phyloP scores from a whole-genome alignment of 2,329 filamentous ascomycete species.

The Aspergillus alliaceus region DNA sequence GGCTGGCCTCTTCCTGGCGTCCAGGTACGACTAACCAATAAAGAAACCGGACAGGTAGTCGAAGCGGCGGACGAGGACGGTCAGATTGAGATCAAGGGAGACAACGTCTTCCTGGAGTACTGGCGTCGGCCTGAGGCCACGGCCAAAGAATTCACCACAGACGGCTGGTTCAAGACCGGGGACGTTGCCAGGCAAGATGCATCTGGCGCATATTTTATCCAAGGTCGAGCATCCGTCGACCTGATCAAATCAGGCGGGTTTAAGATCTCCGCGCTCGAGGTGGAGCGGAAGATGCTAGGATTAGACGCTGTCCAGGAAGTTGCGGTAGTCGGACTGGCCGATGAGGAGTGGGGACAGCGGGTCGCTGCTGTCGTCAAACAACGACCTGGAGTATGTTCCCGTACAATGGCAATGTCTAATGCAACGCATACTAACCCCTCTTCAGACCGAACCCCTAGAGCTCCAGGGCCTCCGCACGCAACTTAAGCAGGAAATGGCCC shows the following conservation, averaged over 20 bases:
- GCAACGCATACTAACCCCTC: conserved; percentile 10
- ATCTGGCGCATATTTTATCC: conserved; percentile 51
- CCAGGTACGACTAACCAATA: conserved; percentile 47
- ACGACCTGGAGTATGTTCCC: conserved; percentile 35
- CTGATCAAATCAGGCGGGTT: conserved; percentile 59
- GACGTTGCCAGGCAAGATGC: conserved; percentile 43
- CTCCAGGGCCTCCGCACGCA: conserved; percentile 32
- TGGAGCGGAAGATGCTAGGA: conserved; percentile 54
- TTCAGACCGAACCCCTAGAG: conserved; percentile 31
- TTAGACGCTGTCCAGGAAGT: conserved; percentile 52
- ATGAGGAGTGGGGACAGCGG: conserved; percentile 56
- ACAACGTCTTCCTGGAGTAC: conserved; percentile 45
- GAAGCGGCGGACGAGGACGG: conserved; percentile 38
- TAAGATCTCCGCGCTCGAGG: conserved; percentile 56
- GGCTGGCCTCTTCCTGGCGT: conserved; percentile 51
- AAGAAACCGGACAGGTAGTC: conserved; percentile 35
- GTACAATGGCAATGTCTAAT: too few species aligned
- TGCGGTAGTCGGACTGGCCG: conserved; percentile 54
- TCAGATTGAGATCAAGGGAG: conserved; percentile 45
- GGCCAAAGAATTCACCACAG: conserved; percentile 45
- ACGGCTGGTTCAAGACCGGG: conserved; percentile 53
- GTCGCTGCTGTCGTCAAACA: conserved; percentile 55
- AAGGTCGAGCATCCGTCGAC: conserved; percentile 54
- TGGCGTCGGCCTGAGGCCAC: conserved; percentile 48
- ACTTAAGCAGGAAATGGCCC: conserved; percentile 58